phyloP scores from a whole-genome alignment of 768 basidiomycete species.

The Lanmaoa rubissima region DNA sequence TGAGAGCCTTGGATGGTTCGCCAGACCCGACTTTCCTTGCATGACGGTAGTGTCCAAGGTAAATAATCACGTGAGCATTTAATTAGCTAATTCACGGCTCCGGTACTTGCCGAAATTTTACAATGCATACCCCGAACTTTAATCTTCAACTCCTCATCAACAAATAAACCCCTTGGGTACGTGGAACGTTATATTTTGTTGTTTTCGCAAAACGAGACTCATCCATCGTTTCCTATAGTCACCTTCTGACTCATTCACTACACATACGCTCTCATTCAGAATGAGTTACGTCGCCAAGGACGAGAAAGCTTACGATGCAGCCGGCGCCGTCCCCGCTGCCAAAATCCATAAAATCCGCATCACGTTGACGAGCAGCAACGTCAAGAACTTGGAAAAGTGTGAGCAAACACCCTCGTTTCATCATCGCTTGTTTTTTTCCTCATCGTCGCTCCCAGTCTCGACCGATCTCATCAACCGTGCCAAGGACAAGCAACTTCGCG shows the following conservation, averaged over 20 bases:
- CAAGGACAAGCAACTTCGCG: constrained; percentile 99
- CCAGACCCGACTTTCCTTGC: constrained; percentile 38
- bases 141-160: constrained; percentile 31
- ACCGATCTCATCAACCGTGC: constrained; percentile 95
- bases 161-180: constrained; percentile 28
- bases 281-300: constrained; percentile 99
- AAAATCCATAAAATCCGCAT: constrained; percentile 99
- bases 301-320: constrained; percentile 96
- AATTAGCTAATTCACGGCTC: constrained; percentile 14
- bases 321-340: constrained; percentile 81
- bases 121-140: constrained; percentile 26
- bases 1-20: background rate
- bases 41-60: constrained; percentile 27
- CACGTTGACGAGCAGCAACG: constrained; percentile 97
- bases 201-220: background rate
- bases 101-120: constrained; percentile 16
- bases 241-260: constrained; percentile 74
- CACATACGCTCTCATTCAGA: constrained; percentile 31
- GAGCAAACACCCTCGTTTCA: constrained; percentile 18
- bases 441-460: constrained; percentile 62
- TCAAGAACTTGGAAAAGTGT: constrained; percentile 99
- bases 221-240: constrained; percentile 41
- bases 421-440: background rate
- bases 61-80: background rate
- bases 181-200: background rate